phyloP scores from a whole-genome alignment of 768 basidiomycete genomes.

The Mycena filopes region DNA sequence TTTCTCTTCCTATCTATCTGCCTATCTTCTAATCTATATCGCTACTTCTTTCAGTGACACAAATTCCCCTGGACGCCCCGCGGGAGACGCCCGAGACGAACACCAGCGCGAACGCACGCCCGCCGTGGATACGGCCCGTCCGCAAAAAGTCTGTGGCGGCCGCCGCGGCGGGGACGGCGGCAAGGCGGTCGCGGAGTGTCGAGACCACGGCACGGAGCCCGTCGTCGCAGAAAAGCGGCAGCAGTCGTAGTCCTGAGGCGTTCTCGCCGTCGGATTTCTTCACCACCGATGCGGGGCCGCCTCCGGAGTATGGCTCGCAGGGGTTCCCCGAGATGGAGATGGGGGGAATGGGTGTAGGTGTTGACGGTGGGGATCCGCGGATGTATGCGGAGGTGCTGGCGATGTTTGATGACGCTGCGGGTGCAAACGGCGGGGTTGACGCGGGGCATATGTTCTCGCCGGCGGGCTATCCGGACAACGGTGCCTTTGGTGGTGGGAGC shows the following conservation, averaged over 20 bases:
- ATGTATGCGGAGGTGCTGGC: conserved; percentile 71
- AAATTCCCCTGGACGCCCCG: conserved; percentile 84
- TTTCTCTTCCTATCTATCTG: background rate
- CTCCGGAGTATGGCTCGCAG: conserved; percentile 44
- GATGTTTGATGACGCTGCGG: conserved; percentile 70
- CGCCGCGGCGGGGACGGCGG: conserved; percentile 58
- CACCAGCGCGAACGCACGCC: conserved; percentile 62
- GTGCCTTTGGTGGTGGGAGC: background rate
- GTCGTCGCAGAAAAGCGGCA: conserved; percentile 58
- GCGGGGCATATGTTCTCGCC: conserved; percentile 46
- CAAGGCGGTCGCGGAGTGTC: conserved; percentile 56
- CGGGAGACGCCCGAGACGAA: conserved; percentile 56
- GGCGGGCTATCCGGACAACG: conserved; percentile 7
- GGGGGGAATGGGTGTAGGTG: conserved; percentile 38
- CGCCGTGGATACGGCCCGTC: conserved; percentile 91
- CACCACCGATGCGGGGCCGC: conserved; percentile 48
- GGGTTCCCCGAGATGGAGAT: conserved; percentile 45
- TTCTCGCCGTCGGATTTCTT: conserved; percentile 76
- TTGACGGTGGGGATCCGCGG: conserved; percentile 51
- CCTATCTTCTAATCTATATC: background rate
- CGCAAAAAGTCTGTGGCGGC: conserved; percentile 65
- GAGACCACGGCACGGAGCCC: too few relatives aligned
- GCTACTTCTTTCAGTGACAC: conserved; percentile 63
- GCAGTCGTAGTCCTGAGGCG: conserved; percentile 73
- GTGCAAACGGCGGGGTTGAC: conserved; percentile 50